A percentile compares a stretch with the other conserved stretches of the same genome.
Evolutionary conservation across 2,329 filamentous ascomycete genomes (phyloP).

Genomic region (Calonectria pauciramosa): DNA sequence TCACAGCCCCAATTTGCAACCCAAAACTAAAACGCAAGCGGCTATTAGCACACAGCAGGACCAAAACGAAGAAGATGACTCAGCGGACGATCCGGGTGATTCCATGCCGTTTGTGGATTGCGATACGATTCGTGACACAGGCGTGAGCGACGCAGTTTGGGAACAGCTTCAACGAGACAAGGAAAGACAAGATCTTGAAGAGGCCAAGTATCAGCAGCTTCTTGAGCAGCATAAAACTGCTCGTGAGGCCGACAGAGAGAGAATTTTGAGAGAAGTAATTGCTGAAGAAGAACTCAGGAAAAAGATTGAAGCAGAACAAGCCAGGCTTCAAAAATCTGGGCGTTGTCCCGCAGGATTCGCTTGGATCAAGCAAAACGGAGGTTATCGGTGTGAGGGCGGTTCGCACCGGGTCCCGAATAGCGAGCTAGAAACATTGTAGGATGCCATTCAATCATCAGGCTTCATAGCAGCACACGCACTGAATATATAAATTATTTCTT

Average conservation of each 20-base stretch:
- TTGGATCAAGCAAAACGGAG: constrained; percentile 72
- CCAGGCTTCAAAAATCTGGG: constrained; percentile 66
- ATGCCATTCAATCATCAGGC: too few species aligned
- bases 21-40: background rate
- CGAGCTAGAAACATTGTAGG: constrained; percentile 24
- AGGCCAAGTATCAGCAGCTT: constrained; percentile 54
- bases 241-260: constrained; percentile 50
- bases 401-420: constrained; percentile 60
- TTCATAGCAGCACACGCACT: too few species aligned
- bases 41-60: background rate
- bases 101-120: too few species aligned
- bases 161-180: constrained; percentile 68
- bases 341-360: constrained; percentile 67
- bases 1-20: background rate
- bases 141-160: constrained; percentile 74
- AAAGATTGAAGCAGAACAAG: constrained; percentile 56
- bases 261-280: constrained; percentile 49
- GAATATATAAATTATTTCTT: background rate
- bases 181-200: constrained; percentile 52
- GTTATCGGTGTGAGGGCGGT: constrained; percentile 75
- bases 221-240: constrained; percentile 46
- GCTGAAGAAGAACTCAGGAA: constrained; percentile 54
- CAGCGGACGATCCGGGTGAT: constrained; percentile 22
- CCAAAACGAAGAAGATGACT: background rate
- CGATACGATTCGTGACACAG: constrained; percentile 61